Conservation (phyloP, 441 rosid genomes). For the Euphorbia schlechtendalii region DNA sequence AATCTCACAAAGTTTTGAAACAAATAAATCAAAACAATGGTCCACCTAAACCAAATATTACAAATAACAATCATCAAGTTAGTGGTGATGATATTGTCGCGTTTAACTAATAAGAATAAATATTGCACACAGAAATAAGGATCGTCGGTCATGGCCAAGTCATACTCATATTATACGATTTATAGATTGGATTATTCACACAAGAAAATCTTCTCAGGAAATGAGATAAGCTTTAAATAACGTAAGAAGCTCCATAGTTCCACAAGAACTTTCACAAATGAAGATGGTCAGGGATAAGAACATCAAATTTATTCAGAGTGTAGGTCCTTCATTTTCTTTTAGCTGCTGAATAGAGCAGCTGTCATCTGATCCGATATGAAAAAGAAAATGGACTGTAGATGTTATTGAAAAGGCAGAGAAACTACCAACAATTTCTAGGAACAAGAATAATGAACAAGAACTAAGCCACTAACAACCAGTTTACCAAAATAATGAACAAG, state of each 20-base stretch:
- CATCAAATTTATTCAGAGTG: too few species aligned
- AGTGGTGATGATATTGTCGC: neutral
- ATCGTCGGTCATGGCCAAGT: neutral
- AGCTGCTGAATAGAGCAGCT: neutral
- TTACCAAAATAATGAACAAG: conserved; percentile 4
- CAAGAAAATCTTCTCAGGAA: conserved; percentile 4
- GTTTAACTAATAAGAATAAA: neutral
- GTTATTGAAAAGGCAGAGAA: neutral
- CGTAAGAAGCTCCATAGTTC: neutral
- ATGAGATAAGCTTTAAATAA: neutral
- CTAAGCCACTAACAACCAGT: neutral
- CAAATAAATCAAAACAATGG: conserved; percentile 96
- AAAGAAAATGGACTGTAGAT: neutral
- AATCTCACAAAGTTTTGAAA: conserved; percentile 74
- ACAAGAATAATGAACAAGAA: too few species aligned
- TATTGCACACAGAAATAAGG: neutral
- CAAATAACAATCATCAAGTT: conserved; percentile 15
- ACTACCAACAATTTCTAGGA: neutral
- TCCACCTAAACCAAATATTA: conserved; percentile 64
- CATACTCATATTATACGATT: neutral
- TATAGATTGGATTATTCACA: neutral
- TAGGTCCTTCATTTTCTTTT: neutral
- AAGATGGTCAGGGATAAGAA: too few species aligned
- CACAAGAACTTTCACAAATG: neutral
- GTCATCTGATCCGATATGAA: neutral